Evolutionary conservation across 139 green algal genomes (phyloP), one percentile per base, ranked within the genome.

Genomic region (Chlorella sp.): DNA sequence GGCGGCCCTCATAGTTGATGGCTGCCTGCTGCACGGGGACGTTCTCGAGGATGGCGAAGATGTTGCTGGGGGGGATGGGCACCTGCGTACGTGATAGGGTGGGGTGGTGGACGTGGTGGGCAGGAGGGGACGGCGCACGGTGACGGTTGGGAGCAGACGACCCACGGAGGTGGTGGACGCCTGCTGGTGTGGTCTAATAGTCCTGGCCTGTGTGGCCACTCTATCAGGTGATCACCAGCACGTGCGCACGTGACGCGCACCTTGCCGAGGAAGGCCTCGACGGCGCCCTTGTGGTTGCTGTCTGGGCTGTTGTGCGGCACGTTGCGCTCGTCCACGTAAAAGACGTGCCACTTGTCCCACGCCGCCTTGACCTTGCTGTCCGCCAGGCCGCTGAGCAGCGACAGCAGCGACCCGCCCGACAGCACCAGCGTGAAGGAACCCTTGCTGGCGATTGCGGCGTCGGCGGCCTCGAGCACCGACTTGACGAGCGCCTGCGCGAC

Each of bases 261-360:
- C 73, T 93, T 90, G 71, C 61, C 42, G 20, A 97, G 80, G 34
- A 97, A 86, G 10, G 85, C 83, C 49, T 94, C 83, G 24, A 77
- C 24, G 0, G 87, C 89, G 5, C 78, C 91, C 79, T 89, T 88
- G 80, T 86, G 86, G 68, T 89, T 98, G 78, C 71, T 89, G 79
- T 98, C 94, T 4, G 76, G 32, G 22, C 73, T 82, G 70, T 31
- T 68, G 55, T 91, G 88, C 0, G 90, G 83, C 42, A 97, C 94
- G 63, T 91, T 92, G 62, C 94, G 86, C 82, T 97, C 92, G 62
- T 97, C 93, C 64, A 89, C 91, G 67, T 81, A 95, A 67, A 93
- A 87, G 74, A 92, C 75, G 67, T 90, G 82, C 89, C 88, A 94
- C 69, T 91, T 93, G 33, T 78, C 74, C 51, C 83, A 95, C 20